Percentiles rank a stretch among this genome's conserved stretches.
phyloP scores from a whole-genome alignment of 202 grass and related monocot species.

The Carex arenaria region DNA sequence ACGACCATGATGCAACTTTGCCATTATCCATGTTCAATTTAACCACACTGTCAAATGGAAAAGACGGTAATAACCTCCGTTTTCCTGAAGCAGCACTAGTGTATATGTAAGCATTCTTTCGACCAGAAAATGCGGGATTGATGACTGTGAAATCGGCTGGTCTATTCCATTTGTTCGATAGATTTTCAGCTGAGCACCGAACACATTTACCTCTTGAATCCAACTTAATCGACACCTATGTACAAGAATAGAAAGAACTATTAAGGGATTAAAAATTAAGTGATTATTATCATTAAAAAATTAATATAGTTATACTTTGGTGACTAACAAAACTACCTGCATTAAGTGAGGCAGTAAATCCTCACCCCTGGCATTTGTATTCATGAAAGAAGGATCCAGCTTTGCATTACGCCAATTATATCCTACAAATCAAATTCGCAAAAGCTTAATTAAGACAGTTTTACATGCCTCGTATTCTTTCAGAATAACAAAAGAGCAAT shows the following conservation, averaged over 20 bases:
- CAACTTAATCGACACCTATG: slow-evolving; percentile 57
- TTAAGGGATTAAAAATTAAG: background rate
- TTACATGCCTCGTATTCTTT: background rate
- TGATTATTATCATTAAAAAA: background rate
- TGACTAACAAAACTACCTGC: slow-evolving; percentile 32
- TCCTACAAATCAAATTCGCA: slow-evolving; percentile 28
- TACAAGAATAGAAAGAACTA: background rate
- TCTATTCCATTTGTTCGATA: slow-evolving; percentile 51
- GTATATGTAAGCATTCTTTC: slow-evolving; percentile 63
- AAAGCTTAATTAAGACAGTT: background rate
- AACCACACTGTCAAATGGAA: slow-evolving; percentile 70
- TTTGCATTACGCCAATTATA: slow-evolving; percentile 67
- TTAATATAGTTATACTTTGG: background rate
- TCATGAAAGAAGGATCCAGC: slow-evolving; percentile 92
- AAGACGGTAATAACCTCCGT: slow-evolving; percentile 57
- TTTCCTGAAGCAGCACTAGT: slow-evolving; percentile 39
- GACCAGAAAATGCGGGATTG: slow-evolving; percentile 50
- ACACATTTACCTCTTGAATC: slow-evolving; percentile 41
- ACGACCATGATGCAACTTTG: slow-evolving; percentile 34
- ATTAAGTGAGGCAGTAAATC: slow-evolving; percentile 61
- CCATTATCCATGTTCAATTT: slow-evolving; percentile 49
- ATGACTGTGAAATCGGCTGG: slow-evolving; percentile 72
- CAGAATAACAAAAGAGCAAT: background rate
- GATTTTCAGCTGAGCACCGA: slow-evolving; percentile 33
- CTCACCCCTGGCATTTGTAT: slow-evolving; percentile 31